A percentile compares a stretch with the other conserved stretches of the same genome.
These are phyloP conservation scores for Pseudogymnoascus sp. DNA, from an alignment of 2,329 filamentous ascomycete species.

Conservation along the genomic window DNA sequence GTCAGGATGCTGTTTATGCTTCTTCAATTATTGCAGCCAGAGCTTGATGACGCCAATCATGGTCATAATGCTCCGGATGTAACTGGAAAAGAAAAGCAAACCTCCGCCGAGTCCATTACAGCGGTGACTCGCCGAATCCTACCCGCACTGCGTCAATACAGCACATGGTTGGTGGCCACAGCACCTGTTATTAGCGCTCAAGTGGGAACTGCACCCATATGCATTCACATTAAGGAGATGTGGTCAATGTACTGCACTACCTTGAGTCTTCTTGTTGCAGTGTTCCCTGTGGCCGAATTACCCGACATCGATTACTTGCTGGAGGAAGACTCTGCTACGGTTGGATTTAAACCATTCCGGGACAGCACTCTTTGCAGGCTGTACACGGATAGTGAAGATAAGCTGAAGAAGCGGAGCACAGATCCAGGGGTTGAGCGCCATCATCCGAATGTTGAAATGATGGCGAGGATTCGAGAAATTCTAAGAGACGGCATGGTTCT, in stretches of 20 bases:
- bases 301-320: slow-evolving; percentile 54
- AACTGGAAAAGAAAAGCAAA: slow-evolving; percentile 31
- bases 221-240: slow-evolving; percentile 51
- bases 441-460: slow-evolving; percentile 56
- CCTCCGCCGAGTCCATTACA: slow-evolving; percentile 43
- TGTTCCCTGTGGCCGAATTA: slow-evolving; percentile 51
- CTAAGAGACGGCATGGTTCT: slow-evolving; percentile 54
- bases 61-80: slow-evolving; percentile 36
- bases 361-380: slow-evolving; percentile 45
- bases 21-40: slow-evolving; percentile 61
- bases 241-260: slow-evolving; percentile 61
- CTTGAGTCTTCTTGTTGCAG: slow-evolving; percentile 50
- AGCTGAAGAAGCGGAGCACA: slow-evolving; percentile 40
- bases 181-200: slow-evolving; percentile 47
- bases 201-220: slow-evolving; percentile 45
- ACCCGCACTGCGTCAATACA: slow-evolving; percentile 59
- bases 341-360: slow-evolving; percentile 56
- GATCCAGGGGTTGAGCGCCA: slow-evolving; percentile 44
- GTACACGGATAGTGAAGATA: slow-evolving; percentile 31
- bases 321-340: slow-evolving; percentile 59
- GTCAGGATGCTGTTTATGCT: slow-evolving; percentile 68
- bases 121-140: slow-evolving; percentile 53
- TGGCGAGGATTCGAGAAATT: slow-evolving; percentile 57
- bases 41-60: slow-evolving; percentile 41
- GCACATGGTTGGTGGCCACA: slow-evolving; percentile 56